Evolutionary conservation across 2,329 filamentous ascomycete genomes (phyloP), one percentile per base, ranked within the genome.

Genomic region (Didymosphaeria variabile): DNA sequence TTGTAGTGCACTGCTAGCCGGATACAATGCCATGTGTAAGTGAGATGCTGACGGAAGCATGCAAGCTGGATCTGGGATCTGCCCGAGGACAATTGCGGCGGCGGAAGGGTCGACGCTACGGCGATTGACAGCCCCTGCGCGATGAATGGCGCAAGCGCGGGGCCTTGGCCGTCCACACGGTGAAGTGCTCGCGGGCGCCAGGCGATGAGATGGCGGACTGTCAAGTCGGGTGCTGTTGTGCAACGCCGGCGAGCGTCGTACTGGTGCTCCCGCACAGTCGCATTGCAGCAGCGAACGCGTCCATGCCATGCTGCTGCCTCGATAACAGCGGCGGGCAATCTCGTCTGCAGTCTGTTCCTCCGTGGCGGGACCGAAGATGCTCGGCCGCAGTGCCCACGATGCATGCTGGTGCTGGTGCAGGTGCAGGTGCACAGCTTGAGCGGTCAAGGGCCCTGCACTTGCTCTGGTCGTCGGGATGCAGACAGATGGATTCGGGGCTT

Each of bases 211-310:
- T 71, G 72, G 70, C 68, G 67, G 70, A 68, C 69, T 75, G 73
- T 74, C 74, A 77, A 67, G 71, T 67, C 68, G 69, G 61, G 47
- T 65, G 66, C 63, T 74, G 73, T 51, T 36, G 73, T 76, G 63
- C 55, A 21, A 72, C 70, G 23, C 56, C 59, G 65, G 67, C 62
- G 62, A n/a, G 38, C 38, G 38, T 40, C 59, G 55, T 57, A 23
- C 61, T 60, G 59, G 61, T 67, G 63, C 62, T 59, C 64, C 57
- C 42, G 59, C 65, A 64, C 59, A 59, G 68, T 72, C 62, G 68
- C 56, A 71, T 72, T 53, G 68, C 66, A 70, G 49, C 49, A 29
- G 26, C 26, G 26, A 29, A 29, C 26, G 26, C 4, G 26, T 29
- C 26, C 26, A 29, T 29, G 19, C 49, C 49, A 38, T 62, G 57